These are phyloP conservation scores for Teratosphaeria gauchensis DNA, from an alignment of 2,329 filamentous ascomycete species.

Conservation along the genomic window DNA sequence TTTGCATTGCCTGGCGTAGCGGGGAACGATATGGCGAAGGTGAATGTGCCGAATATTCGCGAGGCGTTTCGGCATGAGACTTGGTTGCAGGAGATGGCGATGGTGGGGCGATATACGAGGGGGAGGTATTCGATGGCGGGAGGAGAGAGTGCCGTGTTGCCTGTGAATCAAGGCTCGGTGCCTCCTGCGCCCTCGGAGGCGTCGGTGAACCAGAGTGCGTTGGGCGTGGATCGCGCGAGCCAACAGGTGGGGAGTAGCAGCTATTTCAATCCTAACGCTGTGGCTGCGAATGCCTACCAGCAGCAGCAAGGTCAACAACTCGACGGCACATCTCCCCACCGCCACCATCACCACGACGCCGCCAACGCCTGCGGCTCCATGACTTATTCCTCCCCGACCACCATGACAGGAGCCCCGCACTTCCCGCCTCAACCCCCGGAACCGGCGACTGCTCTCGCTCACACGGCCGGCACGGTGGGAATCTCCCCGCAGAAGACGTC, in stretches of 20 bases:
- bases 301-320: neutral
- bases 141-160: neutral
- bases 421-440: constrained; percentile 10
- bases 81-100: constrained; percentile 67
- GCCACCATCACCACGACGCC: neutral
- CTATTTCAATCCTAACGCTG: neutral
- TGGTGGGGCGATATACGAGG: constrained; percentile 46
- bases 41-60: constrained; percentile 87
- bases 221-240: neutral
- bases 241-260: neutral
- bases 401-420: constrained; percentile 1
- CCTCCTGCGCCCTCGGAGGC: too few relatives aligned
- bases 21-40: constrained; percentile 90
- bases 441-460: constrained; percentile 6
- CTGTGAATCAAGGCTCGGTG: neutral
- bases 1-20: constrained; percentile 68
- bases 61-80: constrained; percentile 87
- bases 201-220: neutral
- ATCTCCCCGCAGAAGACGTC: neutral
- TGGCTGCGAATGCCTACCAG: neutral
- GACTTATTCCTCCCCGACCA: constrained; percentile 3
- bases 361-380: neutral
- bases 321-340: neutral
- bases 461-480: neutral
- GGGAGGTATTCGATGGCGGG: constrained; percentile 1